Evolutionary conservation across 2,329 filamentous ascomycete species (phyloP), one percentile per base, ranked within the genome.

Genomic region (Dothideomycetidae sp.): DNA sequence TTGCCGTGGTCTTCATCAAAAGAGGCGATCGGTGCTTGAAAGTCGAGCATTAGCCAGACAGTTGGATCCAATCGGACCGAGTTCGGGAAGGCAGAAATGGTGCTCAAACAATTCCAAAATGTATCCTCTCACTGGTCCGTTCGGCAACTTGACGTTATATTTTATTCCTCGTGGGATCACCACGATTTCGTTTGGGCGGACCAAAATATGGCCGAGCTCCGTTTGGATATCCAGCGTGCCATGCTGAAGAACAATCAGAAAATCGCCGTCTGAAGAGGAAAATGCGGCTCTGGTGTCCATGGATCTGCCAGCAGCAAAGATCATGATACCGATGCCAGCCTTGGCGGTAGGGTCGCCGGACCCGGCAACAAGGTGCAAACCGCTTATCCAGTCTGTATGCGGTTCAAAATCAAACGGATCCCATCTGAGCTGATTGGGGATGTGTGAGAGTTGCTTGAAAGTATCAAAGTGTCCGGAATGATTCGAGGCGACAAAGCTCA

Each of bases 371-470:
- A 86, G 66, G 42, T 79, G 74, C 45, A 88, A 59, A 40, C 70
- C 70, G 49, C 78, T 71, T 14, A 79, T 72, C 74, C 75, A 81
- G 49, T 79, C 74, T 2, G 73, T 73, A 3, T 65, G 67, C 53
- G 79, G 66, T 44, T 82, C 75, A 33, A 85, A 63, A 48, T 84
- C 76, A 53, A 84, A 83, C 2, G 75, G 77, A 46, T 81, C 75
- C 82, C 82, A 90, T 46, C 81, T 72, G 18, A 88, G 65, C 57
- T 88, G 81, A 52, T 86, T 85, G 3, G 82, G 82, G 35, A 85
- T 78, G 48, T 82, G 76, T 48, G 79, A 73, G 47, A 83, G 68
- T 51, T 71, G 71, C 42, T 63, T 62, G 44, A 66, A 66, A 11
- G 63, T 66, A 47, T 67, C 65, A 52, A 63, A 67, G 2, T 62